phyloP scores from a whole-genome alignment of 1,284 basidiomycete species.

The Tilletia walkeri region DNA sequence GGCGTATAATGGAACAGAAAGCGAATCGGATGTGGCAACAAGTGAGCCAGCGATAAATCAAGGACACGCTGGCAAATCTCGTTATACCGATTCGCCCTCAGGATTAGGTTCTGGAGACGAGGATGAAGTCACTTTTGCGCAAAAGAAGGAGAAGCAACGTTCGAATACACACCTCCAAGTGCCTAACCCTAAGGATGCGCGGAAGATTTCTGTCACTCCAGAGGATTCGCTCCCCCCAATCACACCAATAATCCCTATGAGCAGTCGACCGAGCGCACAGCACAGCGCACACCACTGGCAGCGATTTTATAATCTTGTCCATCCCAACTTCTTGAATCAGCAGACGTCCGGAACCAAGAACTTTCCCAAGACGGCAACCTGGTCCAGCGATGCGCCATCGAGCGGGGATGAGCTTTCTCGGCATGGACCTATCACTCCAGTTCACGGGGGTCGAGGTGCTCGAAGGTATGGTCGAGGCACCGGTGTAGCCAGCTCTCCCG shows the following conservation, averaged over 20 bases:
- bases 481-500: not conserved
- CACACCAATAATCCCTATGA: no score
- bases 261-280: not conserved
- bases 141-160: no score
- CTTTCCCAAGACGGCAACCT: not conserved
- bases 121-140: no score
- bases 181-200: no score
- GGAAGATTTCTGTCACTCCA: not conserved
- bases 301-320: conserved; percentile 11
- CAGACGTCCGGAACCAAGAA: not conserved
- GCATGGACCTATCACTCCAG: not conserved
- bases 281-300: conserved; percentile 17
- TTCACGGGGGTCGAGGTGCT: no score
- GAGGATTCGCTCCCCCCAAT: not conserved
- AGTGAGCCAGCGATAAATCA: no score
- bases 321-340: conserved; percentile 8
- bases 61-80: no score
- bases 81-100: no score
- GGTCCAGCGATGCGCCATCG: not conserved
- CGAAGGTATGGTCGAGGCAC: not conserved
- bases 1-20: no score
- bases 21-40: no score
- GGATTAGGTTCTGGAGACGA: no score
- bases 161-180: no score
- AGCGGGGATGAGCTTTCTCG: not conserved